Base-by-base conservation (phyloP, 2,329 filamentous ascomycete genomes). In the Penicillium sp. region DNA sequence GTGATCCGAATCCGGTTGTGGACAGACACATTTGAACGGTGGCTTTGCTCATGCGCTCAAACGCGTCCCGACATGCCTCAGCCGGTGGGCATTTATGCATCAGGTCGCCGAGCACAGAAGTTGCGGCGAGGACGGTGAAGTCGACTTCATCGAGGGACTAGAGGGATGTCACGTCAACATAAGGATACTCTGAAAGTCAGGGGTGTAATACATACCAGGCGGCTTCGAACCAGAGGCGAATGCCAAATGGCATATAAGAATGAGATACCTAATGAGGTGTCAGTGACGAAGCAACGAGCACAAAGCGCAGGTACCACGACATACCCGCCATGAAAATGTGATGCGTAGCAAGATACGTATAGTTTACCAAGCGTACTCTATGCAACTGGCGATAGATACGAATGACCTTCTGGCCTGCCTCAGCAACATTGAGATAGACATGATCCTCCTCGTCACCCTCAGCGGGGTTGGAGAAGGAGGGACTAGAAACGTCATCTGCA, bases 201-300 rank as follows among this genome's bases (percentile, higher is more conserved):
- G 34, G 16, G 26, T 11, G 29, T 19, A n/a, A 4, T 58, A 79
- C 88, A 77, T 83, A 93, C 90, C 73, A 97, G 78, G 53, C 90
- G 86, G 70, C 88, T 91, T 65, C 93, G 84, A 46, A 97, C 93
- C 50, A 90, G 83, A 6, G 90, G 86, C 10, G 93, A 97, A 74
- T 97, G 93, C 93, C 93, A 97, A 54, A 97, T 94, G 18, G 94
- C 92, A 73, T 97, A 97, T 2, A 97, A 81, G 72, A 97, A 97
- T 23, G 93, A 96, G 55, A 97, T 87, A 46, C 84, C 83, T 85
- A 63, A 36, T 19, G 19, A 1, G 44, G 57, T 62, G 55, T 58
- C 48, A 59, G 52, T 47, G 41, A 48, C 34, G 19, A 32, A 34
- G 10, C 13, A 16, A 35, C 32, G 2, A 13, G 3, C 2, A 30